phyloP scores from a whole-genome alignment of 2,329 filamentous ascomycete genomes.

The Colletotrichum trifolii region DNA sequence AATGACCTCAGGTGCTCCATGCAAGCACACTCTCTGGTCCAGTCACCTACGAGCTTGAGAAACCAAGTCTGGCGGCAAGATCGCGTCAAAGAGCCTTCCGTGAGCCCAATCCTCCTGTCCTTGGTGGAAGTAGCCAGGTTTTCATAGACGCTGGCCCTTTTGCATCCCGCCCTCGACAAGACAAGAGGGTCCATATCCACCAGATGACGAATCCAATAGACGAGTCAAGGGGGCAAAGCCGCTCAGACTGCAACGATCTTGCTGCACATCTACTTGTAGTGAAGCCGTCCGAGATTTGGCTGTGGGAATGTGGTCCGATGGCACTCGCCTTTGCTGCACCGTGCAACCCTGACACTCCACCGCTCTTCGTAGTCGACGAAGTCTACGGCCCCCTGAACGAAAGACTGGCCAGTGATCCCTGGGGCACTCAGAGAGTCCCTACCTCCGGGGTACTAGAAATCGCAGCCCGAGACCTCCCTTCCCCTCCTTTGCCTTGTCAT shows the following conservation, averaged over 20 bases:
- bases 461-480: background rate
- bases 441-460: constrained; percentile 13
- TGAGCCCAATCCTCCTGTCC: background rate
- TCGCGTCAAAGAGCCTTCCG: constrained; percentile 16
- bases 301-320: constrained; percentile 35
- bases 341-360: constrained; percentile 33
- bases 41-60: background rate
- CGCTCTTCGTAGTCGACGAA: constrained; percentile 27
- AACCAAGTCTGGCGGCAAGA: constrained; percentile 18
- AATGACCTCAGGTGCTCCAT: background rate
- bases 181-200: constrained; percentile 1
- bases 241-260: constrained; percentile 25
- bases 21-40: background rate
- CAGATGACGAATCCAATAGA: constrained; percentile 5
- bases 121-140: too few relatives aligned
- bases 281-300: constrained; percentile 24
- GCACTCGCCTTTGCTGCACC: constrained; percentile 31
- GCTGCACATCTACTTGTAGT: constrained; percentile 9
- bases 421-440: background rate
- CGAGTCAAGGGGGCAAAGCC: background rate
- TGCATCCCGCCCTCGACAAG: background rate
- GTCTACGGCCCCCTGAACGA: constrained; percentile 20
- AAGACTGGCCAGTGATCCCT: constrained; percentile 16
- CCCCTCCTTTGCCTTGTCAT: constrained; percentile 10
- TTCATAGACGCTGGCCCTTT: too few relatives aligned